Percentiles rank a stretch among this genome's conserved stretches.
phyloP scores from a whole-genome alignment of 1,139 yeast species.

The Yarrowia galli region DNA sequence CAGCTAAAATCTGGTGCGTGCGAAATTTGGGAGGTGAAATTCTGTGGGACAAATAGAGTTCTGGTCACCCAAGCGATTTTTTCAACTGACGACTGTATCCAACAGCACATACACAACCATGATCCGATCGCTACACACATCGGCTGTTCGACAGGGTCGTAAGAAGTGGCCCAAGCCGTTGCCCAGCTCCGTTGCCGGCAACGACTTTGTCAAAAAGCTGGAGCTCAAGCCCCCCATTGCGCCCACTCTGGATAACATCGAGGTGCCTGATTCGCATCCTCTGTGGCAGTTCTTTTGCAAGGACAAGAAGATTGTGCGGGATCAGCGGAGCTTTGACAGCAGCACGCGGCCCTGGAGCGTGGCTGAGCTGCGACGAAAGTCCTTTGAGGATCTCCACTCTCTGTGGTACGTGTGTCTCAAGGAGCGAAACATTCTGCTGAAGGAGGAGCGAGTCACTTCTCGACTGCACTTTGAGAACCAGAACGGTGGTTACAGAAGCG shows the following conservation, averaged over 20 bases:
- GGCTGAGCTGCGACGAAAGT: slow-evolving; percentile 87
- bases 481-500: slow-evolving; percentile 42
- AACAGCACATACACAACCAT: slow-evolving; percentile 20
- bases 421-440: slow-evolving; percentile 78
- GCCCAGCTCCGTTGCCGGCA: slow-evolving; percentile 27
- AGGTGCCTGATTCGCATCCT: slow-evolving; percentile 86
- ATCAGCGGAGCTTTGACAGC: slow-evolving; percentile 62
- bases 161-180: slow-evolving; percentile 39
- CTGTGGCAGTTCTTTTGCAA: slow-evolving; percentile 91
- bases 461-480: slow-evolving; percentile 47
- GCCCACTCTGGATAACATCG: slow-evolving; percentile 77
- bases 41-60: not conserved
- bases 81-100: slow-evolving; percentile 6
- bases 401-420: slow-evolving; percentile 88
- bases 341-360: slow-evolving; percentile 84
- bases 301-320: slow-evolving; percentile 63
- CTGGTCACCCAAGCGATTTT: slow-evolving; percentile 16
- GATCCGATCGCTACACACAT: slow-evolving; percentile 38
- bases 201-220: slow-evolving; percentile 45
- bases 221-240: slow-evolving; percentile 82
- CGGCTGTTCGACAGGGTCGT: slow-evolving; percentile 35
- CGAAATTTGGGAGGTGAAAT: slow-evolving; percentile 7
- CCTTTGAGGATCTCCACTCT: slow-evolving; percentile 88
- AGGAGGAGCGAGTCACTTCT: slow-evolving; percentile 67
- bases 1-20: too few species aligned